These are phyloP conservation scores for Dryadomyces quercivorus DNA, from an alignment of 2,329 filamentous ascomycete species.

Conservation along the genomic window DNA sequence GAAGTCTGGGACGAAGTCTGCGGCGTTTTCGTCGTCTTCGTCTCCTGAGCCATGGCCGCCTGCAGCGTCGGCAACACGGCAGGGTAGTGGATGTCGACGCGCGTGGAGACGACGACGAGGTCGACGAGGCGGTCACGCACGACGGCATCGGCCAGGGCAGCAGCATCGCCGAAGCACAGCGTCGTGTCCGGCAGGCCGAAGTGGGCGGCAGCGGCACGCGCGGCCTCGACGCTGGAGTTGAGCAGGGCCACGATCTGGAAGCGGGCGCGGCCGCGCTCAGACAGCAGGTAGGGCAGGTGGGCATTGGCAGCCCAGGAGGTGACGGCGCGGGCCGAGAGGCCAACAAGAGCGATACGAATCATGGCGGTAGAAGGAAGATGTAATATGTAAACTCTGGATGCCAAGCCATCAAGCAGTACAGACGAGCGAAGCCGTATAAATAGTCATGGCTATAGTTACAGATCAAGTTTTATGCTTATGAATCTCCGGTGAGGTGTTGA, in stretches of 20 bases:
- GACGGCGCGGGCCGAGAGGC: conserved; percentile 7
- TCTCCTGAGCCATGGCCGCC: too few relatives aligned
- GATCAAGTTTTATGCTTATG: too few relatives aligned
- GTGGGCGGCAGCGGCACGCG: conserved; percentile 29
- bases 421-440: too few relatives aligned
- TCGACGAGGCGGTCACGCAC: conserved; percentile 36
- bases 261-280: conserved; percentile 26
- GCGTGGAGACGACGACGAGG: conserved; percentile 40
- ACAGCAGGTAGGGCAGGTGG: conserved; percentile 48
- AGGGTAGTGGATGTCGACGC: conserved; percentile 38
- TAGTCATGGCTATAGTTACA: too few relatives aligned
- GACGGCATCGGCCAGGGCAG: conserved; percentile 32
- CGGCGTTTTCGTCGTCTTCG: background rate
- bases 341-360: conserved; percentile 7
- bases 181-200: conserved; percentile 21
- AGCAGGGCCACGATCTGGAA: conserved; percentile 39
- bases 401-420: too few relatives aligned
- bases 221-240: conserved; percentile 33
- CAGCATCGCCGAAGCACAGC: conserved; percentile 37
- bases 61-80: conserved; percentile 19
- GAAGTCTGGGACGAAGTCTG: background rate
- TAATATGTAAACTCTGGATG: background rate
- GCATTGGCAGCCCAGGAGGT: conserved; percentile 18
- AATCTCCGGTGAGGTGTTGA: too few relatives aligned
- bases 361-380: background rate